phyloP scores from a whole-genome alignment of 2,329 filamentous ascomycete species.

The Ceratocystis albifundus region DNA sequence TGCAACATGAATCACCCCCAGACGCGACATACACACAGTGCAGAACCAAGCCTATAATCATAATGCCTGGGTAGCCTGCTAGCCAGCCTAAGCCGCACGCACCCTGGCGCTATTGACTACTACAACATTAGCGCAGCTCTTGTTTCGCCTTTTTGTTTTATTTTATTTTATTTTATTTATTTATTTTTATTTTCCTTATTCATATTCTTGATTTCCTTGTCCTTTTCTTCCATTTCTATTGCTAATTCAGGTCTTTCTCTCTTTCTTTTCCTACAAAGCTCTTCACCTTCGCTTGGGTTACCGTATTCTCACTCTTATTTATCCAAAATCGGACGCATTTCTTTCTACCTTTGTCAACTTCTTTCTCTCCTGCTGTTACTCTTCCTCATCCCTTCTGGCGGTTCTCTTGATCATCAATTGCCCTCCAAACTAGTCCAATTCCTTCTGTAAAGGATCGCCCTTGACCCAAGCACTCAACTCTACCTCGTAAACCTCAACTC shows the following conservation, averaged over 20 bases:
- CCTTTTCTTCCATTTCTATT: conserved; percentile 2
- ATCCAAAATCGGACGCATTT: background rate
- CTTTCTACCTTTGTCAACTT: background rate
- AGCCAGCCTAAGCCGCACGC: background rate
- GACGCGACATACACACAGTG: background rate
- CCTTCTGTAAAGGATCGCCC: conserved; percentile 7
- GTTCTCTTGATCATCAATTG: background rate
- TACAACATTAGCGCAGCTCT: background rate
- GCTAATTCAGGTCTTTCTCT: background rate
- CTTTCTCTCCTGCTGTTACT: background rate
- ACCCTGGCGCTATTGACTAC: background rate
- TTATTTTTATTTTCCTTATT: no score
- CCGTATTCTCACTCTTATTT: background rate
- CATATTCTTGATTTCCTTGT: no score
- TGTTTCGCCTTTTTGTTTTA: background rate
- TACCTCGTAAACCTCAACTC: background rate
- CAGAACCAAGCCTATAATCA: no score
- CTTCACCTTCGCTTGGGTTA: background rate
- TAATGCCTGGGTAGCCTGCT: no score
- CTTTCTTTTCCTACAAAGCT: background rate
- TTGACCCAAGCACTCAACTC: background rate
- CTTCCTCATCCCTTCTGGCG: conserved; percentile 6
- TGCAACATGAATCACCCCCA: conserved; percentile 1
- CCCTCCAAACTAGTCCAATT: conserved; percentile 8
- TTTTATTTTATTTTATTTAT: no score